Evolutionary conservation across 495 filamentous ascomycete genomes (phyloP), one percentile per base, ranked within the genome.

Genomic region (Penicillium egyptiacum): DNA sequence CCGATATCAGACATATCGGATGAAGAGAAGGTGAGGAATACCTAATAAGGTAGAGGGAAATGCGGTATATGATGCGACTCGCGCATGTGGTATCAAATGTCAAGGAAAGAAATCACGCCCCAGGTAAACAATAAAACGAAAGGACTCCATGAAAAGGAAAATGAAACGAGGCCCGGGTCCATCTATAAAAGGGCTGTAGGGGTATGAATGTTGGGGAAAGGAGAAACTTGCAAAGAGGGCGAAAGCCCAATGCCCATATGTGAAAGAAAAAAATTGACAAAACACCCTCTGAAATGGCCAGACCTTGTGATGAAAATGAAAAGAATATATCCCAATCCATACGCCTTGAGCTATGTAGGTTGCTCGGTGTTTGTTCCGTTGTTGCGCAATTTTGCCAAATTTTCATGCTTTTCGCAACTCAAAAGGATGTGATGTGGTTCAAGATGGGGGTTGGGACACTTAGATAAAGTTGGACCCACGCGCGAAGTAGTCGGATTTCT

Each of bases 401-500:
- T 68, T 71, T 59, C 62, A 50, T 60, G 50, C 52, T 57, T 66
- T 55, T 64, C 57, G 31, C 50, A 47, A 61, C 57, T 56, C 52
- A 35, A 37, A 52, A 65, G 39, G 57, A 41, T 55, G 59, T 50
- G 56, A 39, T 35, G 45, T 50, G 52, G 51, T 51, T 59, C 52
- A 41, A 61, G 37, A 60, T 58, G 45, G 35, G 45, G 12, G 51
- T 16, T 46, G n/a, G 56, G 12, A 35, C 28, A 19, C 56, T 72
- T 75, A 83, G 57, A 74, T 71, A 60, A 73, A 81, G 37, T 71
- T 73, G 48, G 77, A 69, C 47, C 84, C 83, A 40, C 84, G 85
- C 48, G 87, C 78, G 71, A 89, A 89, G 74, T 86, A 89, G 5
- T 88, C 85, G 23, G 88, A 80, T 19, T 88, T 86, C 41, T 90